Base-by-base conservation (phyloP, 176 grass and related monocot species). In the Juncus inflexus region DNA sequence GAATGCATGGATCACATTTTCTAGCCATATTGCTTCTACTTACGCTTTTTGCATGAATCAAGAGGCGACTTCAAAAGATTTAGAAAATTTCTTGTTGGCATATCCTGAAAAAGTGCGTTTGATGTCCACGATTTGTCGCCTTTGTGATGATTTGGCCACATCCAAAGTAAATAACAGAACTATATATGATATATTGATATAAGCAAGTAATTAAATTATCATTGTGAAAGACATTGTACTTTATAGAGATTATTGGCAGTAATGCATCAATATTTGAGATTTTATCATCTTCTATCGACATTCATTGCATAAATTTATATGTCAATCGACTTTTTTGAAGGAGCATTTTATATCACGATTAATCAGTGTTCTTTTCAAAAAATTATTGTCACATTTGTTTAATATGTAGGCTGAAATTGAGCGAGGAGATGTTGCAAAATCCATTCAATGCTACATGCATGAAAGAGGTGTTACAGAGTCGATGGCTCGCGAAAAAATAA, bases 401-500 rank as follows among this genome's bases (percentile, higher is more conserved):
- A n/a, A 15, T 6, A 7, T 35, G 12, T 42, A 81, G 72, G 15
- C 6, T 14, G 71, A 81, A 55, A 9, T 40, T 3, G 10, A 54
- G 10, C 12, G 79, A 43, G 78, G 71, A 2, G 79, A 81, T 64
- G 63, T 56, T 4, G 4, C 54, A 1, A 70, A 68, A 58, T 75
- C 79, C 12, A 14, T 81, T 47, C 70, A 70, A 16, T 81, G 79
- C 63, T 74, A 40, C 13, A 74, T 80, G 78, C 54, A 52, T 36
- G 70, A 80, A 15, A 55, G 42, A 52, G 10, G 28, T 19, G 5
- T 65, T 55, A 40, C 47, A 3, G 70, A 75, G 41, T 39, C 1
- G 0, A 10, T 19, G 35, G 78, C 71, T 37, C 78, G 55, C 3
- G 41, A 75, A 39, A 12, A 56, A 10, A 66, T 75, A 16, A 69